Evolutionary conservation across 441 rosid genomes (phyloP).

Genomic region (Geranium incanum): DNA sequence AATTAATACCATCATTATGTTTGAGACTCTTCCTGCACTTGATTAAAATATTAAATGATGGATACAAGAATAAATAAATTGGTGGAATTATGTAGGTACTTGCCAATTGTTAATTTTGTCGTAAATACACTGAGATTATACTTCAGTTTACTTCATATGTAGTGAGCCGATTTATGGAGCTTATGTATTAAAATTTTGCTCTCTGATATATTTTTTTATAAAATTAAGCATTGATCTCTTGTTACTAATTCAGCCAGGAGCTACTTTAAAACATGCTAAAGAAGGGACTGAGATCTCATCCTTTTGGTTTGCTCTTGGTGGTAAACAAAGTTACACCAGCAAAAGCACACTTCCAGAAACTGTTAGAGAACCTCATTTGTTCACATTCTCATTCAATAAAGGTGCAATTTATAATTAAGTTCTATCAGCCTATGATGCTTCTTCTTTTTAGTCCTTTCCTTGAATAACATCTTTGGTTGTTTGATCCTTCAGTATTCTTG

Average conservation of each 20-base stretch:
- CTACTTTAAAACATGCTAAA: slow-evolving; percentile 74
- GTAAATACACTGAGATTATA: neutral
- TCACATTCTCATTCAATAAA: slow-evolving; percentile 55
- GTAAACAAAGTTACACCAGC: slow-evolving; percentile 83
- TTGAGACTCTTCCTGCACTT: neutral
- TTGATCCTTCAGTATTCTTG: slow-evolving; percentile 13
- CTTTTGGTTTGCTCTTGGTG: slow-evolving; percentile 96
- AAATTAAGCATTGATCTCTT: neutral
- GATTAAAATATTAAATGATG: slow-evolving; percentile 6
- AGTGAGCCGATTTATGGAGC: slow-evolving; percentile 7
- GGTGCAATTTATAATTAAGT: slow-evolving; percentile 38
- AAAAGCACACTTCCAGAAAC: slow-evolving; percentile 54
- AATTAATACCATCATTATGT: neutral
- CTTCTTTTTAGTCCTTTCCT: slow-evolving; percentile 12
- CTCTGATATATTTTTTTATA: slow-evolving; percentile 7
- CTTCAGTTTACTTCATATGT: neutral
- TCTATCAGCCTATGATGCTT: slow-evolving; percentile 15
- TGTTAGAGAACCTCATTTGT: slow-evolving; percentile 83
- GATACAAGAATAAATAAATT: neutral
- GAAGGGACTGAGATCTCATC: slow-evolving; percentile 98
- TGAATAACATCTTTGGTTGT: neutral
- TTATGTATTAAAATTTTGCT: neutral
- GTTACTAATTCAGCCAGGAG: slow-evolving; percentile 63
- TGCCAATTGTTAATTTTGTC: neutral
- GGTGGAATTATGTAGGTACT: neutral